These are phyloP conservation scores for Microthlaspi erraticum DNA, from an alignment of 345 rosid species.

Conservation along the genomic window DNA sequence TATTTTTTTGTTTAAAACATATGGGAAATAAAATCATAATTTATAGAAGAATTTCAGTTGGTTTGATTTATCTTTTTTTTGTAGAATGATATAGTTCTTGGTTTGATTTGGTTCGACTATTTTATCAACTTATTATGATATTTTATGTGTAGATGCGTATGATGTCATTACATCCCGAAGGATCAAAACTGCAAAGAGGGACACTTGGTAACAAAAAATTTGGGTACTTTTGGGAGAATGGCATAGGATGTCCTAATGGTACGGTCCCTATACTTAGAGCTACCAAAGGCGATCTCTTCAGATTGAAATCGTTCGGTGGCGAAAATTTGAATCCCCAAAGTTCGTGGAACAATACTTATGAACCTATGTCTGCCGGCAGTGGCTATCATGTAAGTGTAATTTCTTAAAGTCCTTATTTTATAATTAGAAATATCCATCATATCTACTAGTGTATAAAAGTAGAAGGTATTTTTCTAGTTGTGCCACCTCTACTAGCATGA, in stretches of 20 bases:
- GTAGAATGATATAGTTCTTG: too few species aligned
- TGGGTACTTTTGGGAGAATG: slow-evolving; percentile 29
- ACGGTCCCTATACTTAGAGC: slow-evolving; percentile 13
- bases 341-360: neutral
- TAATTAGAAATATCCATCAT: neutral
- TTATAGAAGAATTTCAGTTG: neutral
- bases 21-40: too few species aligned
- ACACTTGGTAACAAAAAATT: neutral
- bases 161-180: neutral
- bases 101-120: neutral
- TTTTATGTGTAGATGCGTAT: slow-evolving; percentile 11
- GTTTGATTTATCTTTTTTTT: too few species aligned
- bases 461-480: too few species aligned
- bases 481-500: too few species aligned
- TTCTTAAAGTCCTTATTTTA: neutral
- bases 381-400: neutral
- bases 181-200: neutral
- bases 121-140: neutral
- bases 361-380: too few species aligned
- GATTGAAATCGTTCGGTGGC: neutral
- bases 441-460: too few species aligned
- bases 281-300: neutral
- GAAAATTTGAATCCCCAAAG: neutral
- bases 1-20: neutral
- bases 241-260: slow-evolving; percentile 17